These are phyloP conservation scores for Dioscorea cayenensis DNA, from an alignment of 116 monocot species.

Conservation along the genomic window DNA sequence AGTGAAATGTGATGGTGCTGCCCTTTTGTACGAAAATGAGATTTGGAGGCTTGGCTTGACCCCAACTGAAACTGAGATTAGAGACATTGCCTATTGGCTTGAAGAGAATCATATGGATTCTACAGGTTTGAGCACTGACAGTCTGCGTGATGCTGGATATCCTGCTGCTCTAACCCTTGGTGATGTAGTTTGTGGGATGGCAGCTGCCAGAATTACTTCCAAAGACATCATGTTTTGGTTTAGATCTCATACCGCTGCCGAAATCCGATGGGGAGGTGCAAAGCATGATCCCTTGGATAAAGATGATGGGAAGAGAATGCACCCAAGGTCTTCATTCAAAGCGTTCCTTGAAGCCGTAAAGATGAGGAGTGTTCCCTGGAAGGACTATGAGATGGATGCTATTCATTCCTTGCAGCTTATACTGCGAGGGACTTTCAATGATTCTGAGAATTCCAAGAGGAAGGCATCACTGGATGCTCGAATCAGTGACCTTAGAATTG, in stretches of 20 bases:
- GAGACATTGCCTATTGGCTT: conserved; percentile 68
- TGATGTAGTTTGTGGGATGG: conserved; percentile 72
- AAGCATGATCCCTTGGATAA: conserved; percentile 53
- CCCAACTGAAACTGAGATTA: conserved; percentile 57
- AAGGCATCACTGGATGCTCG: conserved; percentile 14
- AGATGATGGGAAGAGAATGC: conserved; percentile 73
- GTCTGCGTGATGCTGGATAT: conserved; percentile 79
- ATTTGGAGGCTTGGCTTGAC: conserved; percentile 50
- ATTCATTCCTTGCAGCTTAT: conserved; percentile 93
- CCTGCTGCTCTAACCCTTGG: conserved; percentile 48
- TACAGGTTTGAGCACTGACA: conserved; percentile 83
- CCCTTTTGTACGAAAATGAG: conserved; percentile 51
- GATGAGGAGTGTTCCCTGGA: conserved; percentile 71
- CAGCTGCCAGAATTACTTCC: conserved; percentile 64
- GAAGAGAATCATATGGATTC: conserved; percentile 51
- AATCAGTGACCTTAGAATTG: conserved; percentile 44
- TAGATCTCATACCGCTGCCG: conserved; percentile 53
- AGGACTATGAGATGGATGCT: conserved; percentile 91
- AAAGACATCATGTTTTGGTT: conserved; percentile 88
- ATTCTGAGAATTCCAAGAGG: conserved; percentile 1
- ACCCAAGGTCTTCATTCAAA: conserved; percentile 77
- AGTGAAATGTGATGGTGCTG: conserved; percentile 83
- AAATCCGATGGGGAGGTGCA: conserved; percentile 85
- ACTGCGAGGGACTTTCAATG: conserved; percentile 52
- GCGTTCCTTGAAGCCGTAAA: conserved; percentile 88